Base-by-base conservation (phyloP, 139 green algal species). In the Microglena sp. region DNA sequence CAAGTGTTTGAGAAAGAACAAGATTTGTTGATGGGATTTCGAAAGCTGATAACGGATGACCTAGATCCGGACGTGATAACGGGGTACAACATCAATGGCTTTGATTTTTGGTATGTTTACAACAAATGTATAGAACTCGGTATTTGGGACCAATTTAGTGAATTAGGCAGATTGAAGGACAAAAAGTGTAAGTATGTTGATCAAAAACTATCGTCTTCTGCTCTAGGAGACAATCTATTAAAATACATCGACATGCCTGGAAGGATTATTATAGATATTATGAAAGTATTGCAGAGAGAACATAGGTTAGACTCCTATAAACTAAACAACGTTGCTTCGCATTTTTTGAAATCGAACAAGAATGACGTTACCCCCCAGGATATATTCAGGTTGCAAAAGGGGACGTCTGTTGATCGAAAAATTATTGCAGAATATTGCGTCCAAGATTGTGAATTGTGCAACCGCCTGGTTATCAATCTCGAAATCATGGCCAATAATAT, bases 201-300 rank as follows among this genome's bases (percentile, higher is more conserved):
- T n/a, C 18, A 26, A 1, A 34, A 32, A 0, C 43, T 75, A 32
- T 53, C 31, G 1, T 65, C 45, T 2, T 75, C 68, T 1, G 68
- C 68, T 18, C 68, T 75, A 7, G 68, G 68, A 7, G 68, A 75
- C 55, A 70, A 75, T 44, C 7, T 67, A 2, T 15, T 70, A 2
- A 46, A 45, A 24, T 33, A 60, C 40, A 32, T 69, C 11, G 68
- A 70, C 7, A 67, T 66, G 46, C 26, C 18, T 5, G 68, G 68
- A 1, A 54, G 68, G 26, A 61, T 70, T 40, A 22, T 55, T 5
- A 54, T 75, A 3, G 68, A 75, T 43, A 8, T 75, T 2, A 75
- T 75, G 68, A 75, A 75, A 44, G 40, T 70, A 2, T 54, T 75
- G 33, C 54, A 66, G 30, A 54, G 68, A 18, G 68, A 75, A 4